Evolutionary conservation across 129 eudicot species (phyloP), one percentile per base, ranked within the genome.

Genomic region (Chrysanthemum seticuspe): DNA sequence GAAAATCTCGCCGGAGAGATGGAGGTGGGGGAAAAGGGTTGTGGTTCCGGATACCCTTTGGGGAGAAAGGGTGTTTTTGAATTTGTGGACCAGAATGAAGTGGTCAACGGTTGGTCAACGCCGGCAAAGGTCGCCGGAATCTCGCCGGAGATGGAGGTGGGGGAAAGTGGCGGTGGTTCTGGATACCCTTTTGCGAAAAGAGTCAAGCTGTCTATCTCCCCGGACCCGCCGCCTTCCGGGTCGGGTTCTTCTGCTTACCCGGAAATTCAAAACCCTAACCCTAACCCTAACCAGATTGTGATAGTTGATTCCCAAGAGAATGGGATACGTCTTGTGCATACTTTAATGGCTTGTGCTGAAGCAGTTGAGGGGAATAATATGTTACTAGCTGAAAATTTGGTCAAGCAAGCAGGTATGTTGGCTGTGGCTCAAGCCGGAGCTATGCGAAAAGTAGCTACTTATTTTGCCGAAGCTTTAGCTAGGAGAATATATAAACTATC

Each of bases 301-400:
- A 21, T 86, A 2, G 96, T 91, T 6, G 97, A 88, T 73, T 86
- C 97, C 0, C 91, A 89, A 25, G 98, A 85, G 25, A 87, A 84
- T 68, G 96, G 98, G 4, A 75, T 92, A 27, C 60, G 97, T 45
- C 79, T 92, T 2, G 96, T 92, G 45, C 96, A 88, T 25, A 81
- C 89, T 2, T 64, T 92, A 57, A 86, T 92, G 97, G 97, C 97
- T 11, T 89, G 97, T 48, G 97, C 97, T 0, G 96, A 92, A 81
- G 96, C 96, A 2, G 79, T 92, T 0, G 89, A 92, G 6, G 76
- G 80, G n/a, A 87, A 83, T 21, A 89, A 92, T 53, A 9, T 79
- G 4, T 49, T 55, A 10, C 34, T 92, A 2, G 97, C 91, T 1
- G 94, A 89, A 16, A 86, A 70, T 5, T 54, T 92, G 23, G 87